Conservation (phyloP, 2,329 filamentous ascomycete species). For the Podosphaera fusca region DNA sequence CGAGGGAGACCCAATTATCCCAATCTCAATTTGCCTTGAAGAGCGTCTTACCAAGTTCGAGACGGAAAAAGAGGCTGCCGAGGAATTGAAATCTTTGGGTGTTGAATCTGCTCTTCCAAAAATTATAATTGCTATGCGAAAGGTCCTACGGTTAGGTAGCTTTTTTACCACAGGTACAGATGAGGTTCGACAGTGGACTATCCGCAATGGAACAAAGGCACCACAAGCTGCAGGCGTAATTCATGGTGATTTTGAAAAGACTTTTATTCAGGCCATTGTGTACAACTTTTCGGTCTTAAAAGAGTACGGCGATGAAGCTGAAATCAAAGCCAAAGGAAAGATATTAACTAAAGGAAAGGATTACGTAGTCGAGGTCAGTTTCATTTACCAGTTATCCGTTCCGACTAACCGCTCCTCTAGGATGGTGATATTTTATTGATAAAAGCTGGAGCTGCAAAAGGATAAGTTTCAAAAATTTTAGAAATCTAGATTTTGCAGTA, state of each 20-base stretch:
- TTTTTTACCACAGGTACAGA: slow-evolving; percentile 96
- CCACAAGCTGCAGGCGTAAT: slow-evolving; percentile 94
- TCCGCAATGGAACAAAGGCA: slow-evolving; percentile 89
- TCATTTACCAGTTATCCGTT: neutral
- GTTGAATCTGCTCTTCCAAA: slow-evolving; percentile 81
- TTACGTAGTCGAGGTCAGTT: slow-evolving; percentile 44
- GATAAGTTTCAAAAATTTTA: slow-evolving; percentile 9
- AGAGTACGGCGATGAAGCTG: slow-evolving; percentile 70
- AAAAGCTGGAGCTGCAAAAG: slow-evolving; percentile 15
- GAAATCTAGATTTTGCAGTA: neutral
- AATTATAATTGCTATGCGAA: slow-evolving; percentile 80
- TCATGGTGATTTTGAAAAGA: slow-evolving; percentile 97
- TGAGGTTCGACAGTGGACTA: slow-evolving; percentile 96
- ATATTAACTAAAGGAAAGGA: slow-evolving; percentile 98
- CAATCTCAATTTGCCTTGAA: slow-evolving; percentile 80
- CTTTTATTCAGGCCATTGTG: slow-evolving; percentile 88
- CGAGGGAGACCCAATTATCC: slow-evolving; percentile 70
- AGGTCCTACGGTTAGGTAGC: slow-evolving; percentile 67
- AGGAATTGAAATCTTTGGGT: neutral
- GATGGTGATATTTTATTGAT: slow-evolving; percentile 34
- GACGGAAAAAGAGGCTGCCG: slow-evolving; percentile 1
- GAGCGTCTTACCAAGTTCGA: slow-evolving; percentile 65
- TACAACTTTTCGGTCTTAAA: slow-evolving; percentile 70
- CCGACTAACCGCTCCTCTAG: slow-evolving; percentile 2
- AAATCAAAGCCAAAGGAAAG: slow-evolving; percentile 86